Conservation (phyloP, 148 eudicot genomes). For the Heliamphora exappendiculata region DNA sequence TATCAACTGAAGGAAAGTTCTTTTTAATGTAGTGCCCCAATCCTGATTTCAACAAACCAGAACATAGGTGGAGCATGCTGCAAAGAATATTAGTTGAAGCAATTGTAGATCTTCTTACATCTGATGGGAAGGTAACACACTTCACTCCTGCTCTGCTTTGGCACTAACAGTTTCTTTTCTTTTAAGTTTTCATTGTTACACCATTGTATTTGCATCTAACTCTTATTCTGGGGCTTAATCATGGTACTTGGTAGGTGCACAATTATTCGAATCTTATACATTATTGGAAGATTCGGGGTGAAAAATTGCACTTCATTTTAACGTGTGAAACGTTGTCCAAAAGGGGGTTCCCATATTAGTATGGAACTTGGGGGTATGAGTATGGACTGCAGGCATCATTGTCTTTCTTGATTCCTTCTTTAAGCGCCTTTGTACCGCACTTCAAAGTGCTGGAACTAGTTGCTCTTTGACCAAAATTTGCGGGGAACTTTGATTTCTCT, state of each 20-base stretch:
- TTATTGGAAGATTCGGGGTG: not conserved
- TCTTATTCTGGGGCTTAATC: not conserved
- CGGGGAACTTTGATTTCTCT: not conserved
- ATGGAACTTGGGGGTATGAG: not conserved
- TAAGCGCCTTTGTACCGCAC: not conserved
- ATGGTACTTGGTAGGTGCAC: not conserved
- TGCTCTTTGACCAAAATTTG: not conserved
- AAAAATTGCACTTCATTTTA: not conserved
- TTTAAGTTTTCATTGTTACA: not conserved
- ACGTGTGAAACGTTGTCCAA: not conserved
- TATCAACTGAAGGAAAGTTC: not conserved
- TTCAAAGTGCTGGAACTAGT: not conserved
- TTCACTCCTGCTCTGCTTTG: not conserved
- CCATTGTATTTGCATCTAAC: not conserved
- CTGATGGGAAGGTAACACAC: slow-evolving; percentile 59
- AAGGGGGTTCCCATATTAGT: not conserved
- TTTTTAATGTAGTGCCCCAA: slow-evolving; percentile 65
- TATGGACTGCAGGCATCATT: not conserved
- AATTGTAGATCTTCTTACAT: slow-evolving; percentile 45
- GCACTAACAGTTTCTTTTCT: not conserved
- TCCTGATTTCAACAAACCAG: slow-evolving; percentile 80
- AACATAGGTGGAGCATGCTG: slow-evolving; percentile 78
- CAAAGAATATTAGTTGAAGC: slow-evolving; percentile 69
- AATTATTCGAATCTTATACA: not conserved
- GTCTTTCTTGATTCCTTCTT: not conserved